A percentile compares a stretch with the other conserved stretches of the same genome.
Conservation (phyloP, 345 rosid genomes). For the Corchorus capsularis region DNA sequence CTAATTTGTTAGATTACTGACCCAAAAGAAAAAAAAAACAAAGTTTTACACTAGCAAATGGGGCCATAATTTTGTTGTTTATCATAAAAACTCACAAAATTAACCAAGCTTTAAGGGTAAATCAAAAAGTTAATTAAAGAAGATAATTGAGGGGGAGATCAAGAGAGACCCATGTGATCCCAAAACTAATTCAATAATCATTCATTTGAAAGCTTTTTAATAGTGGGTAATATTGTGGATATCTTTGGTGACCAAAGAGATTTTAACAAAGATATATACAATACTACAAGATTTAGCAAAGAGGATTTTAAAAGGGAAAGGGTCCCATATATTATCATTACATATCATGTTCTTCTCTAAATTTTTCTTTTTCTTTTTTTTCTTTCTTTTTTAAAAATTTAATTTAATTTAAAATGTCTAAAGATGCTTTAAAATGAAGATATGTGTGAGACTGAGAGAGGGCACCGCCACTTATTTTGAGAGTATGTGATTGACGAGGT, state of each 20-base stretch:
- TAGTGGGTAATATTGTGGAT: constrained; percentile 10
- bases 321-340: constrained; percentile 51
- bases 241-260: constrained; percentile 17
- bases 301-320: constrained; percentile 26
- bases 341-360: constrained; percentile 34
- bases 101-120: constrained; percentile 18
- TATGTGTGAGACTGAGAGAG: constrained; percentile 13
- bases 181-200: constrained; percentile 29
- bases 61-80: constrained; percentile 26
- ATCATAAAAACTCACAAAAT: constrained; percentile 23
- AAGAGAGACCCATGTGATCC: constrained; percentile 24
- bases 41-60: constrained; percentile 17
- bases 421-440: constrained; percentile 40
- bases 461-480: constrained; percentile 19
- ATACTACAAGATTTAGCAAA: constrained; percentile 3
- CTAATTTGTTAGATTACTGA: neutral
- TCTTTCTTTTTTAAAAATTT: constrained; percentile 14
- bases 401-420: neutral
- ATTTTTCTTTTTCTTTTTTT: constrained; percentile 19
- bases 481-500: constrained; percentile 30
- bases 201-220: constrained; percentile 35
- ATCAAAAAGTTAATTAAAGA: constrained; percentile 28
- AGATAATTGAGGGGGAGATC: neutral
- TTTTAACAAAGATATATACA: constrained; percentile 14
- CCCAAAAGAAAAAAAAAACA: neutral